These are phyloP conservation scores for Cladorrhinum samala DNA, from an alignment of 495 filamentous ascomycete species.

Conservation along the genomic window DNA sequence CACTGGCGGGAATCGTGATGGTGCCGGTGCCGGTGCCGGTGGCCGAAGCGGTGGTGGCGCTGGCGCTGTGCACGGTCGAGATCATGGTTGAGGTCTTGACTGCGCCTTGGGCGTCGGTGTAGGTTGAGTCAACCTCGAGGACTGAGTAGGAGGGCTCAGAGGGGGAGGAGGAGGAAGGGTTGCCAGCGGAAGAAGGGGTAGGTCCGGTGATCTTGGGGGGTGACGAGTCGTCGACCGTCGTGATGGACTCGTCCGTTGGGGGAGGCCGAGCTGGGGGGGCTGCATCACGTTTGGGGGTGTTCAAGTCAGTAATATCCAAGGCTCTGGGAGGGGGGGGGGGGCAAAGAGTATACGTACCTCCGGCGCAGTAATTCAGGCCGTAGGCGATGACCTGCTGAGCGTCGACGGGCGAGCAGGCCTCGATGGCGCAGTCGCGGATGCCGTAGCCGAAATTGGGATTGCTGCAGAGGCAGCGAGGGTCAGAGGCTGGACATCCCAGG, in stretches of 20 bases:
- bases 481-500: slow-evolving; percentile 10
- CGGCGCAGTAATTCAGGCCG: slow-evolving; percentile 4
- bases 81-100: background rate
- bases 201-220: background rate
- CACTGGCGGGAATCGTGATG: background rate
- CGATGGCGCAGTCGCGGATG: slow-evolving; percentile 13
- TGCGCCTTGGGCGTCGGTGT: background rate
- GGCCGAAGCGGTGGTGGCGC: background rate
- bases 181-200: background rate
- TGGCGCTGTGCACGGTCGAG: background rate
- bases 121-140: background rate
- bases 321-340: background rate
- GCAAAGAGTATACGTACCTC: background rate
- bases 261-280: background rate
- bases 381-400: background rate
- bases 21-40: too few relatives aligned
- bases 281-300: too few relatives aligned
- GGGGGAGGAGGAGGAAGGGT: too few relatives aligned
- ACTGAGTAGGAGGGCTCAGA: background rate
- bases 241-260: background rate
- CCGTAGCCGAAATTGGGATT: slow-evolving; percentile 14
- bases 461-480: slow-evolving; percentile 14
- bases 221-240: background rate
- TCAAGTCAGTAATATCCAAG: too few relatives aligned
- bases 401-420: slow-evolving; percentile 4